phyloP scores from a whole-genome alignment of 257 asterid genomes.

The Thymus quinquecostatus region DNA sequence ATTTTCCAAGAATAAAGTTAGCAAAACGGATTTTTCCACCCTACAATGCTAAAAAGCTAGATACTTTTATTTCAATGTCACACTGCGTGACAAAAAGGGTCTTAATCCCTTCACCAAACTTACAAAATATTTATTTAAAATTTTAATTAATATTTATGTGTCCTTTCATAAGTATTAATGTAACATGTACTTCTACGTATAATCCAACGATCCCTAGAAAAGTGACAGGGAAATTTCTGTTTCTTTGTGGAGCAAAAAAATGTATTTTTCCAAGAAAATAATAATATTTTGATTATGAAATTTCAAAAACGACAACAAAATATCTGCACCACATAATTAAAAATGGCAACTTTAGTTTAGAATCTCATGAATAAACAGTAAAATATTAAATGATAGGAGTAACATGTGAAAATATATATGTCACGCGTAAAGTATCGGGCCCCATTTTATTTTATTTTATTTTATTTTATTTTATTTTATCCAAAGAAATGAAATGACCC shows the following conservation, averaged over 20 bases:
- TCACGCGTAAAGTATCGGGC: neutral
- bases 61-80: neutral
- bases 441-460: neutral
- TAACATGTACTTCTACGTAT: no score
- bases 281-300: no score
- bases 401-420: neutral
- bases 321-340: neutral
- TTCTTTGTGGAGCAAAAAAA: no score
- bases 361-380: neutral
- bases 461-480: neutral
- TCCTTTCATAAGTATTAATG: no score
- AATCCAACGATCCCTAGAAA: no score
- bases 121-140: slow-evolving; percentile 17
- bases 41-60: neutral
- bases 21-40: slow-evolving; percentile 11
- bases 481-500: neutral
- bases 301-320: neutral
- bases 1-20: slow-evolving; percentile 23
- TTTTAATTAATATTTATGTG: no score
- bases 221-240: no score
- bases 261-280: neutral
- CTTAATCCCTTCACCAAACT: neutral
- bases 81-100: neutral
- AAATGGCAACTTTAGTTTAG: neutral
- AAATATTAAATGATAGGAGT: no score